Evolutionary conservation across 1,284 basidiomycete species (phyloP), one percentile per base, ranked within the genome.

Genomic region (Moniliophthora roreri): DNA sequence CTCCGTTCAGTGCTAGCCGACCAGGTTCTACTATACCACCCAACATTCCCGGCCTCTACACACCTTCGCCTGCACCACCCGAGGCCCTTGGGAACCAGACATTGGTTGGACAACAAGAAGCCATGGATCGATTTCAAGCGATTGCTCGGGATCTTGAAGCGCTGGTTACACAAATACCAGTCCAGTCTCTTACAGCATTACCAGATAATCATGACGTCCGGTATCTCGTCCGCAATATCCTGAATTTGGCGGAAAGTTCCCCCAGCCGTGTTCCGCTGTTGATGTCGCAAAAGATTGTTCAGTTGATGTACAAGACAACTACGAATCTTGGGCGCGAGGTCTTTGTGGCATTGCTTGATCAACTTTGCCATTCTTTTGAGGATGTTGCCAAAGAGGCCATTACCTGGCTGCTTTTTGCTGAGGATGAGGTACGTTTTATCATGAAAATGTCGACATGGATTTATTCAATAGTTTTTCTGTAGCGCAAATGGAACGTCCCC

Each of bases 351-450:
- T 75, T 99, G 46, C 77, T 99, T 20, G 91, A 96, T 60, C 87
- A 92, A 58, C 78, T 99, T 20, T 99, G 97, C 71, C 85, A 88
- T 58, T 76, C 87, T 24, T 96, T 93, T 58, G 85, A 91, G 62
- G 94, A 97, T 63, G 95, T 98, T 41, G 93, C 91, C 18, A 94
- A 94, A 71, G 97, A 99, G 73, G 97, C 96, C 8, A 91, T 95
- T 53, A 93, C 91, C 11, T 99, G 97, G 97, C 77, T 99, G 49
- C 76, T 98, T 47, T 98, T 95, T 66, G 93, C 96, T 13, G 95
- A 99, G 68, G 97, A 99, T 69, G 92, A 96, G 74, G 92, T 93
- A 57, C 56, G 82, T 74, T 1, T 15, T 48, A 4, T 37, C 34
- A 47, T 34, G n/a, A n/a, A n/a, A n/a, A n/a, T n/a, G n/a, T n/a